A percentile compares a stretch with the other conserved stretches of the same genome.
These are phyloP conservation scores for Neurospora sp. DNA, from an alignment of 495 filamentous ascomycete genomes.

Conservation along the genomic window DNA sequence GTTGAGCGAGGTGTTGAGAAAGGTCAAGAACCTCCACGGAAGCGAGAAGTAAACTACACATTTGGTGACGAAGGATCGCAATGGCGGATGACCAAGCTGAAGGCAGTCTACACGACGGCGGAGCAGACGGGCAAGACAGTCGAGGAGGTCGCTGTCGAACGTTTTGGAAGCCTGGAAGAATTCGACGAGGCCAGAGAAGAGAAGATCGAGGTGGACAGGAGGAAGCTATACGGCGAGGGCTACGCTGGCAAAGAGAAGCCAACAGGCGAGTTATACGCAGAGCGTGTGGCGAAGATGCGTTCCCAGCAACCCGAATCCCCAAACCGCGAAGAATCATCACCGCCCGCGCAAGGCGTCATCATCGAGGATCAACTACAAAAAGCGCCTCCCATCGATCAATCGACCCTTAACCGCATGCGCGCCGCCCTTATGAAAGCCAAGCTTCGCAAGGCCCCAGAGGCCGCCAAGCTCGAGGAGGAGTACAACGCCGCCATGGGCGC, in stretches of 20 bases:
- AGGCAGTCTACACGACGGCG: constrained; percentile 70
- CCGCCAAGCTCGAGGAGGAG: constrained; percentile 67
- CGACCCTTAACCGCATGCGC: constrained; percentile 77
- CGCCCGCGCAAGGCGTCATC: constrained; percentile 31
- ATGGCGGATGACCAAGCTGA: constrained; percentile 94
- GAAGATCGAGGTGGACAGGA: constrained; percentile 80
- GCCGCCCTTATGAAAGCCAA: constrained; percentile 94
- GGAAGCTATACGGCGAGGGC: constrained; percentile 73
- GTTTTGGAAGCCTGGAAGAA: constrained; percentile 69
- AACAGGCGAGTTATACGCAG: constrained; percentile 73
- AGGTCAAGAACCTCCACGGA: constrained; percentile 32
- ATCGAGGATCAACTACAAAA: constrained; percentile 34
- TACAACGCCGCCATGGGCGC: constrained; percentile 68
- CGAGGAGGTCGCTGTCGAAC: constrained; percentile 72
- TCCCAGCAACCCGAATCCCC: background rate
- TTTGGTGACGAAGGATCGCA: constrained; percentile 85
- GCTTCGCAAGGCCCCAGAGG: constrained; percentile 61
- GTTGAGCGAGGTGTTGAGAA: constrained; percentile 24
- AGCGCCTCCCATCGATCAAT: constrained; percentile 53
- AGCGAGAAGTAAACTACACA: constrained; percentile 64
- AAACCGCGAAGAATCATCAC: constrained; percentile 2
- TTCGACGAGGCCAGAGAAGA: constrained; percentile 96
- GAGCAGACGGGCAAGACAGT: constrained; percentile 59
- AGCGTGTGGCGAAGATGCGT: constrained; percentile 38
- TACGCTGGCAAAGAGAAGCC: constrained; percentile 86